These are phyloP conservation scores for Botryotinia globosa DNA, from an alignment of 2,329 filamentous ascomycete species.

Conservation along the genomic window DNA sequence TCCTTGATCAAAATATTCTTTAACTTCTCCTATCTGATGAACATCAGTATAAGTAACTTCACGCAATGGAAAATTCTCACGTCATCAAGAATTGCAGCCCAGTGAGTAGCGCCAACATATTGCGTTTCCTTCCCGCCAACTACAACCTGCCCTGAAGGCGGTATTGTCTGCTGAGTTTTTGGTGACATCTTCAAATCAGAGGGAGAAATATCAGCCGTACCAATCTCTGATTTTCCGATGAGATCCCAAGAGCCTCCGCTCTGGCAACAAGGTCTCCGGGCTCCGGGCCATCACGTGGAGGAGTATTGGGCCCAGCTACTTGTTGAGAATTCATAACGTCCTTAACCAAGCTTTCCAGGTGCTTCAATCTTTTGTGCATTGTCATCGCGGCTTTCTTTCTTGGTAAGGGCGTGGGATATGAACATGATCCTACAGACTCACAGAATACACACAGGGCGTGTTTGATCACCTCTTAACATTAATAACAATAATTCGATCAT, in stretches of 20 bases:
- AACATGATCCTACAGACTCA: slow-evolving; percentile 48
- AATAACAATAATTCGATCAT: neutral
- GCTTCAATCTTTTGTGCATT: slow-evolving; percentile 53
- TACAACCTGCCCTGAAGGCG: slow-evolving; percentile 44
- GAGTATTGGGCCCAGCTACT: neutral
- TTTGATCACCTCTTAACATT: neutral
- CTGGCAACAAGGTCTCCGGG: neutral
- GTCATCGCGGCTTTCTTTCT: slow-evolving; percentile 41
- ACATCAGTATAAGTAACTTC: slow-evolving; percentile 13
- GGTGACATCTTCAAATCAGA: neutral
- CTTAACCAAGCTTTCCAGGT: slow-evolving; percentile 57
- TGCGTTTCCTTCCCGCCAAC: slow-evolving; percentile 45
- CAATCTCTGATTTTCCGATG: neutral
- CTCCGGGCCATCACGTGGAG: neutral
- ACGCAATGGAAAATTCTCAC: slow-evolving; percentile 40
- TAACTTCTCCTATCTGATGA: slow-evolving; percentile 56
- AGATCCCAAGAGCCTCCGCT: neutral
- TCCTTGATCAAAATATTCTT: slow-evolving; percentile 51
- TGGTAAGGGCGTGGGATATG: slow-evolving; percentile 48
- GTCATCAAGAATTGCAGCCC: slow-evolving; percentile 59
- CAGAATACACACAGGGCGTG: neutral
- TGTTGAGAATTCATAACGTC: slow-evolving; percentile 46
- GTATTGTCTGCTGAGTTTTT: neutral
- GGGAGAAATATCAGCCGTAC: neutral
- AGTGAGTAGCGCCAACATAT: slow-evolving; percentile 59